A percentile compares a stretch with the other conserved stretches of the same genome.
These are phyloP conservation scores for Rhodotorula sp. DNA, from an alignment of 1,284 basidiomycete species.

Conservation along the genomic window DNA sequence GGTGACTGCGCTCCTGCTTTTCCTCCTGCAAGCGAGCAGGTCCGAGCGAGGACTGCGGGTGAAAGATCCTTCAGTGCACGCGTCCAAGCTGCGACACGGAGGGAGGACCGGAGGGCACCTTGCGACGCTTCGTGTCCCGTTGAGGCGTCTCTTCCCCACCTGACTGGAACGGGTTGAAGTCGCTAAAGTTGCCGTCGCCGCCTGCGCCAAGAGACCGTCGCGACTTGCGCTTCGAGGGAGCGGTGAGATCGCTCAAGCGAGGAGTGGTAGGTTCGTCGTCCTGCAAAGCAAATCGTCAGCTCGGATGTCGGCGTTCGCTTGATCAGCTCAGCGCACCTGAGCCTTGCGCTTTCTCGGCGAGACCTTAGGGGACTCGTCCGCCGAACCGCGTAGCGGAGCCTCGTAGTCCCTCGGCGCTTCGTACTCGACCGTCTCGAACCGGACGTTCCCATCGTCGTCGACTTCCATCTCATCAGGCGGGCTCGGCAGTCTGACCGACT, in stretches of 20 bases:
- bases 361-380: background rate
- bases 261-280: constrained; percentile 2
- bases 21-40: constrained; percentile 6
- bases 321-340: background rate
- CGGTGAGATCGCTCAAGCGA: background rate
- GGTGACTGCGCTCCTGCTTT: background rate
- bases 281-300: background rate
- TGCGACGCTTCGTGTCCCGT: constrained; percentile 42
- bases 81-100: constrained; percentile 18
- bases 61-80: background rate
- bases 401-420: constrained; percentile 18
- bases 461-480: constrained; percentile 5
- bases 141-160: constrained; percentile 53
- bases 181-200: constrained; percentile 49
- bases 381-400: constrained; percentile 4
- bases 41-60: constrained; percentile 25
- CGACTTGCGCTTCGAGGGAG: background rate
- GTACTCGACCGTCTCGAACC: background rate
- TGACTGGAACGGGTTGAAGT: constrained; percentile 58
- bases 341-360: constrained; percentile 31
- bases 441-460: background rate
- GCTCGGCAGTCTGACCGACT: background rate
- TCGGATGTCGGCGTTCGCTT: background rate
- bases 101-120: constrained; percentile 12
- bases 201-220: background rate